Evolutionary conservation across 768 basidiomycete genomes (phyloP), one percentile per base, ranked within the genome.

Genomic region (Russula compacta): DNA sequence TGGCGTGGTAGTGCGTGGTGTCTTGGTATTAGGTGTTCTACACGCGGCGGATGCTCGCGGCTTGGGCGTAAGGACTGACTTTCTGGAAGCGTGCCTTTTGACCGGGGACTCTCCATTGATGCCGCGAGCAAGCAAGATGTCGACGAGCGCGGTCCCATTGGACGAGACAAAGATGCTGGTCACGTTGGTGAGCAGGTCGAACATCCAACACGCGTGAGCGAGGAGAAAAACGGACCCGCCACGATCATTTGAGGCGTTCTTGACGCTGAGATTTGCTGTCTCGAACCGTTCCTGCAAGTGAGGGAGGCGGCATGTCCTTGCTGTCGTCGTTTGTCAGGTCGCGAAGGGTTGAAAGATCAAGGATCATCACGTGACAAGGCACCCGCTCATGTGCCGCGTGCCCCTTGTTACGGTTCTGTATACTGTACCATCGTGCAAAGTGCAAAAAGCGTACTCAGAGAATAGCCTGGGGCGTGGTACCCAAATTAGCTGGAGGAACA

Each of bases 261-360:
- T 82, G 68, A 47, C 87, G 81, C 51, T 83, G 73, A 0, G 79
- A 78, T 35, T 83, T 77, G 67, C 86, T 88, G 55, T 83, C 83
- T 53, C 83, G 79, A 14, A 82, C 80, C 51, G 77, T 68, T 7
- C 67, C 69, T 33, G 64, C 68, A 0, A 70, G 70, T 52, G 21
- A 19, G 4, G 35, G 11, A 17, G 54, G 33, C 1, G 38, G 36
- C 54, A 62, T 64, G 15, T 35, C 32, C 29, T 24, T 5, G 21
- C 35, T 29, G 21, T n/a, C 8, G 24, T 15, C 46, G 24, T 14
- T 21, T 24, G 8, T 24, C 46, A 33, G n/a, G 24, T 29, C 24
- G 24, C 24, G 24, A 29, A 29, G 24, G 24, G 24, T 29, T 29
- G 24, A 29, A 29, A 29, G 40, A 40, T 19, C 11, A 9, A 8